Base-by-base conservation (phyloP, 2,329 filamentous ascomycete genomes). In the Drechslerella dactyloides region DNA sequence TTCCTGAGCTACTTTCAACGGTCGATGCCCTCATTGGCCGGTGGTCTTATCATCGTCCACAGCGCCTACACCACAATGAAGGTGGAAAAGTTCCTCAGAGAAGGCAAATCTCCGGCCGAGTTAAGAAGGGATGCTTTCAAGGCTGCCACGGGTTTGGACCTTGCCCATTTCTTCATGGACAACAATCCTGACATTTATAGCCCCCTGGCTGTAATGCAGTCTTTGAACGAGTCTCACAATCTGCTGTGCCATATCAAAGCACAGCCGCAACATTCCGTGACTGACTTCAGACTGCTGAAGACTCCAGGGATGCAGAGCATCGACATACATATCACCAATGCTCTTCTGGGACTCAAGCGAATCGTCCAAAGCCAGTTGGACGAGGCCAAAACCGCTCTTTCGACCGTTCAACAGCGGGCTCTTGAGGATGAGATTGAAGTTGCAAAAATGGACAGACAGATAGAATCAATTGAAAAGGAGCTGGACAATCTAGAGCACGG, bases 151-250 rank as follows among this genome's bases (percentile, higher is more conserved):
- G 46, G 46, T 1, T 30, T 66, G 2, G 62, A 66, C 7, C 54
- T 66, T 6, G 62, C 62, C 1, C 62, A 66, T 40, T 66, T 66
- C 24, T 66, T 66, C 19, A 66, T 66, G 62, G 62, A 66, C 24
- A 66, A 66, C 17, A 42, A 66, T 2, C 62, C 62, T 3, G 62
- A 66, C 24, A 19, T 19, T 6, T 46, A 33, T 30, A 66, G 62
- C 48, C 62, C 62, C 1, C 21, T 66, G 46, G 48, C 54, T 17
- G 23, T 66, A 5, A 58, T 66, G 37, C 46, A 50, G 7, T 66
- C 62, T 2, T 10, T 66, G 33, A 66, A 66, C 23, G 62, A 66
- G 21, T 58, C 54, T 7, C 27, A 30, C 27, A 42, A 40, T 2
- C 24, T 66, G 5, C 15, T 66, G 0, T 44, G 53, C 1, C 62